Evolutionary conservation across 2,329 filamentous ascomycete species (phyloP).

Genomic region (Neopestalotiopsis sp.): DNA sequence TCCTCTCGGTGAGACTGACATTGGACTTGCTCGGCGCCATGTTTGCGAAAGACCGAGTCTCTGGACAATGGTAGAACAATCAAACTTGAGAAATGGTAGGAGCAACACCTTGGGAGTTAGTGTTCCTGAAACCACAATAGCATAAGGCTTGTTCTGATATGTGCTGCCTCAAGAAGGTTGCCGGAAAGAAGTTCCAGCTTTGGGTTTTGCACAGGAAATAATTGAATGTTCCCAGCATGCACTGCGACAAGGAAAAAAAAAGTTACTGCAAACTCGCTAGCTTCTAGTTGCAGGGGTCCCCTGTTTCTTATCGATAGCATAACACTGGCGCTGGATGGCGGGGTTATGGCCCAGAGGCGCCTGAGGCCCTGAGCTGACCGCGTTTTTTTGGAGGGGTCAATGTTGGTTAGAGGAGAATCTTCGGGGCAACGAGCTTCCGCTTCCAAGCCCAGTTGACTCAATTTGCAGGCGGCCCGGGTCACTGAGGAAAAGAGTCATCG

Average conservation of each 20-base stretch:
- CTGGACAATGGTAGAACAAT: neutral
- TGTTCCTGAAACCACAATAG: neutral
- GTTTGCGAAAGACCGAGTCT: neutral
- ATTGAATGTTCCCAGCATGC: neutral
- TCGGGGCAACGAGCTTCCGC: constrained; percentile 16
- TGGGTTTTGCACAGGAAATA: neutral
- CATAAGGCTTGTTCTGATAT: neutral
- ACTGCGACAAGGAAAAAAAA: constrained; percentile 11
- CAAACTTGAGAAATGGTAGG: neutral
- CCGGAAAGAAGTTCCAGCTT: neutral
- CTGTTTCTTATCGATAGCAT: constrained; percentile 12
- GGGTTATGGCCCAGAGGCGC: neutral
- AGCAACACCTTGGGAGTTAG: neutral
- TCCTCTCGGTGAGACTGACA: constrained; percentile 33
- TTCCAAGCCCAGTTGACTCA: constrained; percentile 6
- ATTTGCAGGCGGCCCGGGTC: constrained; percentile 10
- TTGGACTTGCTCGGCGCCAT: constrained; percentile 20
- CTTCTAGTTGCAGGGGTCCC: constrained; percentile 13
- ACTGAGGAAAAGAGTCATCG: neutral
- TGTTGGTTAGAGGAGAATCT: constrained; percentile 10
- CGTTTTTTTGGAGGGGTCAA: constrained; percentile 4
- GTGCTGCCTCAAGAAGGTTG: neutral
- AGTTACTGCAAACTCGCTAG: constrained; percentile 11
- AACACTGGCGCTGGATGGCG: neutral
- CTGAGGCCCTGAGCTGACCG: neutral